Evolutionary conservation across 768 basidiomycete genomes (phyloP).

Genomic region (Mycena metata): DNA sequence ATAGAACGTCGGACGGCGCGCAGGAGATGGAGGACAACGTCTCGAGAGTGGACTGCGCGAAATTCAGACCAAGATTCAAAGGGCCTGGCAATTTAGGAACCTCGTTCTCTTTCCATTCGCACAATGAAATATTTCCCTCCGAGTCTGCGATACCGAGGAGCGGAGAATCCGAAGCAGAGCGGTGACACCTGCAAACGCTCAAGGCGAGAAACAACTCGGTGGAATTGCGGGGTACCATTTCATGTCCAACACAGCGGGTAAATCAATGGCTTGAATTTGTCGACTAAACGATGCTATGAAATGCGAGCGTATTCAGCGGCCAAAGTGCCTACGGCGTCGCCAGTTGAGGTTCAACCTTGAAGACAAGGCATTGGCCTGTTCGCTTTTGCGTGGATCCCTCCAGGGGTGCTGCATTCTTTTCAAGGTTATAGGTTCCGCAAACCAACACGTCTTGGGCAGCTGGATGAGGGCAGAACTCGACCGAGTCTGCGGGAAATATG

Average conservation of each 20-base stretch:
- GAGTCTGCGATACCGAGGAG: constrained; percentile 86
- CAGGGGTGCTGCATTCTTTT: constrained; percentile 47
- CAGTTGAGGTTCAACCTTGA: constrained; percentile 54
- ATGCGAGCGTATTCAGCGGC: constrained; percentile 31
- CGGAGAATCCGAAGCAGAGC: constrained; percentile 54
- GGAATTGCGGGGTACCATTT: constrained; percentile 79
- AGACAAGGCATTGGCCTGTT: constrained; percentile 82
- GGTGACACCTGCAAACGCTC: constrained; percentile 68
- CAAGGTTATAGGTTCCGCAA: constrained; percentile 93
- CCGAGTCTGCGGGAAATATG: constrained; percentile 86
- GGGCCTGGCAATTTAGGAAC: constrained; percentile 43
- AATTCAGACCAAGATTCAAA: constrained; percentile 13
- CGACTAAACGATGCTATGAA: constrained; percentile 51
- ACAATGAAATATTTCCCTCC: constrained; percentile 80
- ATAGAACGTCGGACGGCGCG: constrained; percentile 71
- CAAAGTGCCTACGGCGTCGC: constrained; percentile 23
- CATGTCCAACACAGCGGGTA: constrained; percentile 91
- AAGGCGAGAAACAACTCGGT: not conserved
- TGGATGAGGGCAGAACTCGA: constrained; percentile 90
- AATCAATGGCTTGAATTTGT: constrained; percentile 75
- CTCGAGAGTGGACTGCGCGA: constrained; percentile 54
- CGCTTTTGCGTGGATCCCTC: constrained; percentile 54
- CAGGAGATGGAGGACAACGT: constrained; percentile 61
- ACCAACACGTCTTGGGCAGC: constrained; percentile 74
- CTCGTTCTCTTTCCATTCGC: constrained; percentile 65